Evolutionary conservation across 23 red algal species (phyloP).

Genomic region (Gracilaria vermiculophylla): DNA sequence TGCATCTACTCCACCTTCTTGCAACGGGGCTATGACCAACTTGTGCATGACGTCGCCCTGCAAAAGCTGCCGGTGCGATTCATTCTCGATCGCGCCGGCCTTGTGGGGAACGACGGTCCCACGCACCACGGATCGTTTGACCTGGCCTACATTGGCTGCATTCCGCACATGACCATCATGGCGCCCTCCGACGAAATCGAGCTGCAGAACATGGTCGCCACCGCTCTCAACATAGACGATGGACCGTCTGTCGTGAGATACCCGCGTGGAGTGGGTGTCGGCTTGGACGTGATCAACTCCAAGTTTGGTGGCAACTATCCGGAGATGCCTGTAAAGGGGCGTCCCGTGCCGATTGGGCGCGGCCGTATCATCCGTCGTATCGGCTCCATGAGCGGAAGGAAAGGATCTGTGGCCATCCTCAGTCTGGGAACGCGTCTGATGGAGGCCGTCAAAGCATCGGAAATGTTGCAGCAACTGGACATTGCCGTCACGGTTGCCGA

Average conservation of each 20-base stretch:
- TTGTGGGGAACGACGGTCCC: constrained; percentile 95
- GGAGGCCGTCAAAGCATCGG: constrained; percentile 78
- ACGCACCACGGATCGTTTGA: constrained; percentile 97
- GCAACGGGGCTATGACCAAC: constrained; percentile 95
- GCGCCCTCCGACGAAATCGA: constrained; percentile 93
- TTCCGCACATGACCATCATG: constrained; percentile 99
- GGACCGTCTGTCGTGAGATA: constrained; percentile 84
- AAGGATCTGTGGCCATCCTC: constrained; percentile 77
- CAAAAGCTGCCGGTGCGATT: constrained; percentile 94
- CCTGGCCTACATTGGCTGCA: constrained; percentile 93
- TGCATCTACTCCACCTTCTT: constrained; percentile 99
- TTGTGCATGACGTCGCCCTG: constrained; percentile 91
- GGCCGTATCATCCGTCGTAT: constrained; percentile 78
- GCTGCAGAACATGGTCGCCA: constrained; percentile 96
- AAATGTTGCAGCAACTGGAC: constrained; percentile 54
- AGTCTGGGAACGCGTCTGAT: constrained; percentile 89
- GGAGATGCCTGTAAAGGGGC: constrained; percentile 66
- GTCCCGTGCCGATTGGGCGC: constrained; percentile 78
- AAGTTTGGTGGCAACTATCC: constrained; percentile 73
- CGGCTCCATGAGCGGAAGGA: not conserved
- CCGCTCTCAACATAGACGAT: constrained; percentile 79
- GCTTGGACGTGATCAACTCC: constrained; percentile 75
- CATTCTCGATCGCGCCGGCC: constrained; percentile 94
- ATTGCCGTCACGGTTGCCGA: constrained; percentile 86
- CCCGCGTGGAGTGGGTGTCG: constrained; percentile 89